A percentile compares a stretch with the other conserved stretches of the same genome.
phyloP scores from a whole-genome alignment of 2,329 filamentous ascomycete genomes.

The Alternaria viburni region DNA sequence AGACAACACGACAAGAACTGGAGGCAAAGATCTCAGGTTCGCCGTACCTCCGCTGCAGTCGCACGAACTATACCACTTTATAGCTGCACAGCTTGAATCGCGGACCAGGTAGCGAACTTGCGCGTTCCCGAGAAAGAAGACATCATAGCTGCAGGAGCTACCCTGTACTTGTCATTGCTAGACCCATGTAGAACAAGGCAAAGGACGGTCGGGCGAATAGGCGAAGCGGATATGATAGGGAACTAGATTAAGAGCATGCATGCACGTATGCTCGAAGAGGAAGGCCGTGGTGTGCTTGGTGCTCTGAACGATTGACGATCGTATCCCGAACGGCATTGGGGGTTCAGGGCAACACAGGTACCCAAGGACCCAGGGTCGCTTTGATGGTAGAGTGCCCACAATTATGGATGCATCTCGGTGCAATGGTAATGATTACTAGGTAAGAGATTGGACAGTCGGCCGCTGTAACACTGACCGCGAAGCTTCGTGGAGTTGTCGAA shows the following conservation, averaged over 20 bases:
- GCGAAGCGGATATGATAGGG: slow-evolving; percentile 8
- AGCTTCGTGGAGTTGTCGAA: slow-evolving; percentile 3
- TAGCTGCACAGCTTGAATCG: slow-evolving; percentile 20
- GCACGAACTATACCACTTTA: not conserved
- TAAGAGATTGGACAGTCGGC: not conserved
- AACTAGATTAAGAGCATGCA: slow-evolving; percentile 14
- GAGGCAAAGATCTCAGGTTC: not conserved
- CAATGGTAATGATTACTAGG: not conserved
- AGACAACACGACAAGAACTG: not conserved
- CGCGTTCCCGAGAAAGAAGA: slow-evolving; percentile 7
- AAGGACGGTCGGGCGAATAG: slow-evolving; percentile 19
- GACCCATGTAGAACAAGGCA: slow-evolving; percentile 20
- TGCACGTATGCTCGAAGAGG: not conserved
- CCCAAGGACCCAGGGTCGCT: not conserved
- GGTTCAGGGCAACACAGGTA: not conserved
- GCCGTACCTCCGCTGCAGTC: not conserved
- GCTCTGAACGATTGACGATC: slow-evolving; percentile 3
- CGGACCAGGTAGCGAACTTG: slow-evolving; percentile 7
- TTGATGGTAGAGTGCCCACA: not conserved
- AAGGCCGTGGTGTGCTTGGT: not conserved
- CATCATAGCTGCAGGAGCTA: slow-evolving; percentile 25
- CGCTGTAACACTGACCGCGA: not conserved
- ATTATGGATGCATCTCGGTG: not conserved
- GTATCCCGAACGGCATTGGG: not conserved
- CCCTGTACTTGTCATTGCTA: slow-evolving; percentile 3